phyloP scores from a whole-genome alignment of 2,329 filamentous ascomycete species.

The Penicillium sp. region DNA sequence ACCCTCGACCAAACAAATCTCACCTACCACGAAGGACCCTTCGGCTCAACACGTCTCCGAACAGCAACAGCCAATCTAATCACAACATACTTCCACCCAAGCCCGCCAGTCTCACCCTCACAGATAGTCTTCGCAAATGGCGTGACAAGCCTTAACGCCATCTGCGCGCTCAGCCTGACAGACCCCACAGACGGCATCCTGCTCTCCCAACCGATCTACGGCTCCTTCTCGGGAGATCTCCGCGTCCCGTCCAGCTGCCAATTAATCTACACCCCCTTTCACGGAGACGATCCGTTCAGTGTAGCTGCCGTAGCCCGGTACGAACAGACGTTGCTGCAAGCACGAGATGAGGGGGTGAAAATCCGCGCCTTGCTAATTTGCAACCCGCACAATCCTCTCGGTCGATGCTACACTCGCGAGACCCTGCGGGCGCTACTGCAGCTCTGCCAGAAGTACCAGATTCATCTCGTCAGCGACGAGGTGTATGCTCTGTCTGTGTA shows the following conservation, averaged over 20 bases:
- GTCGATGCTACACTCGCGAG: slow-evolving; percentile 7
- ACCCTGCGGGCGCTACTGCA: neutral
- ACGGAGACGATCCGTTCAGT: neutral
- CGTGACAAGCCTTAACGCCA: neutral
- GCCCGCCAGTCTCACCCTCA: neutral
- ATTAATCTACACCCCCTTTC: no score
- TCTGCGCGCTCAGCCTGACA: neutral
- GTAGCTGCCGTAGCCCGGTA: neutral
- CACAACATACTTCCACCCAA: neutral
- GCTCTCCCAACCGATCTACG: neutral
- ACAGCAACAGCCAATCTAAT: neutral
- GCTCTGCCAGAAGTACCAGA: neutral
- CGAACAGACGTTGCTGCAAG: neutral
- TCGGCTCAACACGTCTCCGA: neutral
- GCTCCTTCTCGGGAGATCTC: neutral
- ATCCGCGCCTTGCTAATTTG: neutral
- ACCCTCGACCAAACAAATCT: neutral
- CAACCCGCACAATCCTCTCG: slow-evolving; percentile 10
- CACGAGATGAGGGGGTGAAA: neutral
- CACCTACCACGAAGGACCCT: neutral
- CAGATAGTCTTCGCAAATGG: neutral
- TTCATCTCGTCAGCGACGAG: slow-evolving; percentile 8
- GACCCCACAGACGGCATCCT: neutral
- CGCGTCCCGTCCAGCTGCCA: neutral
- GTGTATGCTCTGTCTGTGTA: slow-evolving; percentile 6